Evolutionary conservation across 495 filamentous ascomycete genomes (phyloP).

Genomic region (Penicillium soppii): DNA sequence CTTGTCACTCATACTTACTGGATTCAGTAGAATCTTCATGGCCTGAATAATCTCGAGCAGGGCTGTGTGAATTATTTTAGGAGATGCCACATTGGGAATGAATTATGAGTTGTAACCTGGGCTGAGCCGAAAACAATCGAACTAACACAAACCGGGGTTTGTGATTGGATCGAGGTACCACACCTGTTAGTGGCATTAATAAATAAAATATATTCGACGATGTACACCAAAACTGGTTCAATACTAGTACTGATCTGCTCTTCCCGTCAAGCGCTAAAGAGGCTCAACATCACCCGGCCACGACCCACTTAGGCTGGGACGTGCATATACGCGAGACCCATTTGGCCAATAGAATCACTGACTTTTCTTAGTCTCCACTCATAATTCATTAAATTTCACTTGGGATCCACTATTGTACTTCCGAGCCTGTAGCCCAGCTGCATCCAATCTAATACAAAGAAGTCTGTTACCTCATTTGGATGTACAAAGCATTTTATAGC

Average conservation of each 20-base stretch:
- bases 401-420: no score
- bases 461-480: no score
- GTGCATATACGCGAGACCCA: conserved; percentile 3
- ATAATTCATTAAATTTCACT: background rate
- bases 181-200: background rate
- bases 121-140: background rate
- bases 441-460: no score
- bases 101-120: background rate
- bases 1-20: background rate
- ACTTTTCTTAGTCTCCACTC: background rate
- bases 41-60: background rate
- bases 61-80: conserved; percentile 6
- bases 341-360: background rate
- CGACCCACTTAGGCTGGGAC: background rate
- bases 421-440: no score
- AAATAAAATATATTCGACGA: background rate
- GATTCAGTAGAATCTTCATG: background rate
- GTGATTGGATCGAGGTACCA: background rate
- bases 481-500: no score
- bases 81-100: background rate
- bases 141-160: background rate
- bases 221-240: background rate
- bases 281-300: conserved; percentile 4
- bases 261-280: background rate
- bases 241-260: background rate